These are phyloP conservation scores for Spongospora subterranea DNA, from an alignment of 208 protist genomes.

Conservation along the genomic window DNA sequence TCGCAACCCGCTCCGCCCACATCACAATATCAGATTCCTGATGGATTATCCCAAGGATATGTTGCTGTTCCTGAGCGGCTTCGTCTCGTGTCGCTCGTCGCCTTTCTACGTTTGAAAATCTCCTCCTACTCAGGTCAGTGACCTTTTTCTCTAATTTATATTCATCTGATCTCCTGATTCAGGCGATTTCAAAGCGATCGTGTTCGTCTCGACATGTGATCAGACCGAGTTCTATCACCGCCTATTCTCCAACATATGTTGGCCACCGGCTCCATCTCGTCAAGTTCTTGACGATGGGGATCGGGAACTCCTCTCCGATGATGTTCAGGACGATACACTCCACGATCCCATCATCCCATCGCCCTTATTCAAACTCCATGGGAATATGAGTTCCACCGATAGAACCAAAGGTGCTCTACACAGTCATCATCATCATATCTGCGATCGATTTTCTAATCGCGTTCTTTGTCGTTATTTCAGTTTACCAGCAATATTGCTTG, in stretches of 20 bases:
- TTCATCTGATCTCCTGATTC: background rate
- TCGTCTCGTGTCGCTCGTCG: background rate
- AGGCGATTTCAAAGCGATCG: constrained; percentile 72
- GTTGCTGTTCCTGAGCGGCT: constrained; percentile 21
- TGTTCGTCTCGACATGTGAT: constrained; percentile 81
- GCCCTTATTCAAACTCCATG: constrained; percentile 52
- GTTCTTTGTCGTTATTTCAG: constrained; percentile 86
- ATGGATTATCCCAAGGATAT: background rate
- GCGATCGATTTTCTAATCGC: constrained; percentile 90
- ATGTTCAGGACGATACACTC: background rate
- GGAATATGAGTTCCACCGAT: constrained; percentile 35
- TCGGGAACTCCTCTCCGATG: constrained; percentile 5
- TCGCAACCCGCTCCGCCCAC: background rate
- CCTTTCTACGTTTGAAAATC: constrained; percentile 41
- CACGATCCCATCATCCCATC: constrained; percentile 37
- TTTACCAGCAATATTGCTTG: constrained; percentile 85
- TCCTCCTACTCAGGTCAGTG: background rate
- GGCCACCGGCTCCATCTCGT: background rate
- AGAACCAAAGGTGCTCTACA: background rate
- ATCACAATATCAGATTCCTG: background rate
- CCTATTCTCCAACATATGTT: constrained; percentile 67
- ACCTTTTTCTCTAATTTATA: background rate
- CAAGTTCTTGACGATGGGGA: constrained; percentile 15
- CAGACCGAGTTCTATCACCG: constrained; percentile 82
- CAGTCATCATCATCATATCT: background rate